Evolutionary conservation across 2,329 filamentous ascomycete genomes (phyloP).

Genomic region (Gaeumannomyces sp.): DNA sequence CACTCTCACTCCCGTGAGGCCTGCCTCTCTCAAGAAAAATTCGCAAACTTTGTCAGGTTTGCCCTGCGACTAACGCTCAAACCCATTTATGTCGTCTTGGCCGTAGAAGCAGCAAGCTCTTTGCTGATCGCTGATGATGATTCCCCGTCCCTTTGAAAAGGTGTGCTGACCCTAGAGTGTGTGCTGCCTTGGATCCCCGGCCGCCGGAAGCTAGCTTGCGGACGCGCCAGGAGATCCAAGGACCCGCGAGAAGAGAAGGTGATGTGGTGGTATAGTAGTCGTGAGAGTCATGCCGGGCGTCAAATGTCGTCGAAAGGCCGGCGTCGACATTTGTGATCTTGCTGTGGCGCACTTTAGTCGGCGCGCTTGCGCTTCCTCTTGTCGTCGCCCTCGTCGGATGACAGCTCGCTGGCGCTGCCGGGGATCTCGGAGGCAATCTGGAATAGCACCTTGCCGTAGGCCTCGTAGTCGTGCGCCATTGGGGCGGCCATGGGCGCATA

Average conservation of each 20-base stretch:
- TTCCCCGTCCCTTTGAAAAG: neutral
- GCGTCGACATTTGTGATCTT: conserved; percentile 10
- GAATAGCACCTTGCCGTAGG: conserved; percentile 73
- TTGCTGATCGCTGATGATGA: conserved; percentile 1
- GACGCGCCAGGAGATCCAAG: neutral
- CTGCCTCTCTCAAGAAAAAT: neutral
- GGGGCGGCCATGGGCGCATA: conserved; percentile 29
- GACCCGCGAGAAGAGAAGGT: conserved; percentile 4
- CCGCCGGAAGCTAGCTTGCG: neutral
- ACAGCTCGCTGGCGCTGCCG: conserved; percentile 54
- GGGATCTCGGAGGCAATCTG: conserved; percentile 70
- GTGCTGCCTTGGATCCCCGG: neutral
- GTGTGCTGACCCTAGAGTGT: neutral
- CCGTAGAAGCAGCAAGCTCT: neutral
- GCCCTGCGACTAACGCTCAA: neutral
- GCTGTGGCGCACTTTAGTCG: conserved; percentile 2
- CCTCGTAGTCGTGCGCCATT: conserved; percentile 56
- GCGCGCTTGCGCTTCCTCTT: conserved; percentile 67
- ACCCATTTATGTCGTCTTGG: neutral
- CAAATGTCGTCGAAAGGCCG: conserved; percentile 19
- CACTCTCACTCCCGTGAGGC: neutral
- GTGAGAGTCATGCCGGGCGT: conserved; percentile 33
- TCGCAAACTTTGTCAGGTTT: neutral
- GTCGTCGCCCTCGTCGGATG: conserved; percentile 46
- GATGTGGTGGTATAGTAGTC: conserved; percentile 3